A percentile compares a stretch with the other conserved stretches of the same genome.
Conservation (phyloP, 2,329 filamentous ascomycete genomes). For the Fusarium longipes region DNA sequence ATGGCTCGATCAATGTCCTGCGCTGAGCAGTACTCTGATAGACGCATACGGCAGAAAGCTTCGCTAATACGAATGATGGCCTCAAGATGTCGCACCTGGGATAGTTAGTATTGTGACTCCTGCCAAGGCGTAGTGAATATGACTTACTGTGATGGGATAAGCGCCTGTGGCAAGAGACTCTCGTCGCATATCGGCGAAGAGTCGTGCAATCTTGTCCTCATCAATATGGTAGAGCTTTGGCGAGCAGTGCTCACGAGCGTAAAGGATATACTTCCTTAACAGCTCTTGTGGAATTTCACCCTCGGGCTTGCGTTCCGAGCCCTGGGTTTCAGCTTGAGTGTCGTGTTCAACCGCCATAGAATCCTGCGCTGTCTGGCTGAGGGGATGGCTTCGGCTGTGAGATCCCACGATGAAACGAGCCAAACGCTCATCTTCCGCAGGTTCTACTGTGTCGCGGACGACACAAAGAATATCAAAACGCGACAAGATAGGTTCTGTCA, state of each 20-base stretch:
- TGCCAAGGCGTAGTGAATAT: neutral
- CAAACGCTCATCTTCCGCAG: slow-evolving; percentile 89
- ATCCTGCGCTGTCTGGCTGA: slow-evolving; percentile 61
- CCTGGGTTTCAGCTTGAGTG: slow-evolving; percentile 55
- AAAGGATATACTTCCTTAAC: slow-evolving; percentile 95
- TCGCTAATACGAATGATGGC: slow-evolving; percentile 97
- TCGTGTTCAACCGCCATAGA: slow-evolving; percentile 74
- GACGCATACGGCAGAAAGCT: slow-evolving; percentile 95
- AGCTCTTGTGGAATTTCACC: slow-evolving; percentile 91
- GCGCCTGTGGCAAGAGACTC: slow-evolving; percentile 94
- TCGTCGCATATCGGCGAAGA: slow-evolving; percentile 96
- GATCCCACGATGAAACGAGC: slow-evolving; percentile 95
- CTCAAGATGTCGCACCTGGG: slow-evolving; percentile 94
- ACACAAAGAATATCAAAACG: slow-evolving; percentile 98
- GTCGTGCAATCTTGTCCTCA: slow-evolving; percentile 91
- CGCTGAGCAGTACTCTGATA: slow-evolving; percentile 93
- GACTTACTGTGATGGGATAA: slow-evolving; percentile 94
- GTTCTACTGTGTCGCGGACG: slow-evolving; percentile 94
- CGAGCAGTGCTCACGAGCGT: slow-evolving; percentile 86
- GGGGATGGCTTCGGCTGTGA: slow-evolving; percentile 88
- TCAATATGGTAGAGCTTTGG: slow-evolving; percentile 98
- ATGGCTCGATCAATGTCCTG: slow-evolving; percentile 97
- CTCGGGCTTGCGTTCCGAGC: slow-evolving; percentile 49
- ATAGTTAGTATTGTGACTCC: slow-evolving; percentile 19
- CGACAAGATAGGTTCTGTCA: slow-evolving; percentile 96